Evolutionary conservation across 2,329 filamentous ascomycete species (phyloP), one percentile per base, ranked within the genome.

Genomic region (Didymella keratinophila): DNA sequence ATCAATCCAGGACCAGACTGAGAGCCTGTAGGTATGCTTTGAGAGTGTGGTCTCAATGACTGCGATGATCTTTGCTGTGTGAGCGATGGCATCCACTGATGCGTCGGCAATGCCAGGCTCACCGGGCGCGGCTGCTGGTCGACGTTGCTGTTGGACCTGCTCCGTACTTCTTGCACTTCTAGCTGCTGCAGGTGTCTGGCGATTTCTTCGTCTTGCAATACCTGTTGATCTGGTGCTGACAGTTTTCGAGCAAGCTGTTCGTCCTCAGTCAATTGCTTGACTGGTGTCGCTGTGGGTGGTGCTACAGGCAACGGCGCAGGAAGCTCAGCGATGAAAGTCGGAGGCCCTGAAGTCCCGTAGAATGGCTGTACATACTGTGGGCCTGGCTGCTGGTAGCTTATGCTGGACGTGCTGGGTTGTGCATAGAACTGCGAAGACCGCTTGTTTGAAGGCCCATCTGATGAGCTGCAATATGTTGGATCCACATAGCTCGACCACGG

Each of bases 191-290:
- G 55, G 44, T 62, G 69, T 28, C 63, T 68, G 20, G 72, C 73
- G 9, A 76, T 63, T 23, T 66, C 49, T 49, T 73, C 69, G 56
- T 76, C 73, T 39, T 73, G 65, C 21, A 53, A 70, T 20, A 72
- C 37, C 27, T 76, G 72, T 46, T 70, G 37, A 12, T 73, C 68
- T 32, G 73, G 56, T 12, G 68, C 62, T 25, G 67, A 66, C 14
- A 76, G 52, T 41, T 64, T 71, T 23, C 67, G 69, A 20, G 72
- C 73, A 20, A 75, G 62, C 25, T 67, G 52, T 56, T 71, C 69
- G 56, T 76, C 73, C 36, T 74, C 66, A 21, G 57, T 71, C 25
- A 75, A 41, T 30, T 76, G 72, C 48, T 70, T 60, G n/a, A 63
- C 52, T 3, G 71, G 41, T 12, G 72, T 73, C 14, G 64, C 63